Evolutionary conservation across 176 grass and related monocot species (phyloP), one percentile per base, ranked within the genome.

Genomic region (Oryza rufipogon): DNA sequence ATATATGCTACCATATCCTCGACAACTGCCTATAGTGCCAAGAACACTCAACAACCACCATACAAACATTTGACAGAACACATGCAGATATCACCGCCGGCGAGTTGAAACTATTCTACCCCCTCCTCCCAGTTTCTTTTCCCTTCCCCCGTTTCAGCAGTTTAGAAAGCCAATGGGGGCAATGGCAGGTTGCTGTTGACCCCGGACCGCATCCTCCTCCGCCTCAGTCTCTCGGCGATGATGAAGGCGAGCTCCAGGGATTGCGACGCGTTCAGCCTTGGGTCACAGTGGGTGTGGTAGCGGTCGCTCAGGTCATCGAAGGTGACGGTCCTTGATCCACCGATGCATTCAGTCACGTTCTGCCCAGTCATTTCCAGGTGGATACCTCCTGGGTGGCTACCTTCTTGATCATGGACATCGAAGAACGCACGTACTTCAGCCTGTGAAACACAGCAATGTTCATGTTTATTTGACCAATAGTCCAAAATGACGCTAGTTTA

Each of bases 361-460:
- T 97, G 95, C 30, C 95, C 95, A 13, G 95, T 97, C 95, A 97
- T 97, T 85, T 97, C 95, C 54, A 97, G 86, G 90, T 97, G 95
- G 80, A 97, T 86, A 8, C 95, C 95, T 84, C 95, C 95, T 2
- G 95, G 95, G 70, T 94, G 88, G 78, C 95, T 94, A 46, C 95
- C 95, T 83, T 97, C 92, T 90, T 97, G 95, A 30, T 97, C 95
- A 60, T 97, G 95, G 48, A 94, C 95, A 7, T 97, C 95, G 0
- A 97, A 97, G 88, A 97, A 97, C 22, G 95, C 95, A 4, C 90
- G 92, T 9, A 97, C 95, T 76, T 97, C 95, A 58, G 84, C 84
- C 95, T 97, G 88, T 87, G 65, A 48, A 46, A 78, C n/a, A 80
- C 23, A 2, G 25, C 17, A 85, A 81, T 75, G 16, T 68, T 64